Evolutionary conservation across 2,329 filamentous ascomycete species (phyloP).

Genomic region (Drechmeria coniospora): DNA sequence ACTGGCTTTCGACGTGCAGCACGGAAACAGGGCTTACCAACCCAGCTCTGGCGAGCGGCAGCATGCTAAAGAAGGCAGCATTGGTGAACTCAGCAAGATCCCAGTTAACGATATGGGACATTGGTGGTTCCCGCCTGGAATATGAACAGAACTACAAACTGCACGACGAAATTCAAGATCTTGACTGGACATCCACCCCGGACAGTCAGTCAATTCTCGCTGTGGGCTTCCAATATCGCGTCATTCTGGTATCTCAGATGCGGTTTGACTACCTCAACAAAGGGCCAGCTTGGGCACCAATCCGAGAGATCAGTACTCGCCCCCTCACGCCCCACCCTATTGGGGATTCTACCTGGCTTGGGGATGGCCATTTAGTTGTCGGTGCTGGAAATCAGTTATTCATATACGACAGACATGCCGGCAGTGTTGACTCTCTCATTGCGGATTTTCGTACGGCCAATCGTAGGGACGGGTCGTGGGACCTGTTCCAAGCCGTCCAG

Average conservation of each 20-base stretch:
- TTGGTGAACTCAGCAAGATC: slow-evolving; percentile 61
- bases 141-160: slow-evolving; percentile 60
- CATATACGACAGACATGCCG: slow-evolving; percentile 63
- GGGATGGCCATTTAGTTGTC: slow-evolving; percentile 70
- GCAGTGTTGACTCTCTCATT: slow-evolving; percentile 44
- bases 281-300: slow-evolving; percentile 75
- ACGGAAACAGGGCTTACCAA: slow-evolving; percentile 63
- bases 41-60: slow-evolving; percentile 68
- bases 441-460: slow-evolving; percentile 33
- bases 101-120: slow-evolving; percentile 81
- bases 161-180: slow-evolving; percentile 63
- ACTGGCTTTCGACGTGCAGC: slow-evolving; percentile 70
- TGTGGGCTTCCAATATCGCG: slow-evolving; percentile 79
- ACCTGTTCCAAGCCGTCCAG: slow-evolving; percentile 70
- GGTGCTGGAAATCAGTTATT: slow-evolving; percentile 87
- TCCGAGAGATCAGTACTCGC: slow-evolving; percentile 67
- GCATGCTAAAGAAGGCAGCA: slow-evolving; percentile 73
- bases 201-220: slow-evolving; percentile 79
- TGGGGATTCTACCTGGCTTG: slow-evolving; percentile 83
- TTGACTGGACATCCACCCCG: slow-evolving; percentile 89
- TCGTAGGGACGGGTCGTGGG: slow-evolving; percentile 35
- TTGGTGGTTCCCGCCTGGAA: slow-evolving; percentile 65
- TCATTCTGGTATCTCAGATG: slow-evolving; percentile 71
- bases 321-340: slow-evolving; percentile 80
- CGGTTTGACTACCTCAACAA: slow-evolving; percentile 84